Evolutionary conservation across 345 rosid species (phyloP).

Genomic region (Odontarrhena argentea): DNA sequence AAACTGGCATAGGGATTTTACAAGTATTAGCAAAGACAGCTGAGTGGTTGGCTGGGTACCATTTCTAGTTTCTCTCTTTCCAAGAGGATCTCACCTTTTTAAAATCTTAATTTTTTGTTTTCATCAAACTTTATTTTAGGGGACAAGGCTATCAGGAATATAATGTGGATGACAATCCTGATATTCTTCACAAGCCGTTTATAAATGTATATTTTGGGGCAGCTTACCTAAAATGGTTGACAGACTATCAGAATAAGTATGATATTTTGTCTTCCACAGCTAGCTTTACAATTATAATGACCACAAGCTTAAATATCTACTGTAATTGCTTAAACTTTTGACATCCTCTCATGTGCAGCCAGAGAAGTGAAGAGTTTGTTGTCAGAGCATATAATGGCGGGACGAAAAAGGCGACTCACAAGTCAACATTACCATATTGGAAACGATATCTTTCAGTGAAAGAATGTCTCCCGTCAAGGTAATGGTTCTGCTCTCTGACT

Average conservation of each 20-base stretch:
- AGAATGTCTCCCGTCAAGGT: constrained; percentile 80
- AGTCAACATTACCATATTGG: constrained; percentile 89
- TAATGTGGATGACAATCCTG: constrained; percentile 57
- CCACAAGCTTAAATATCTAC: background rate
- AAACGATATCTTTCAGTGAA: constrained; percentile 74
- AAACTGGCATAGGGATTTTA: constrained; percentile 71
- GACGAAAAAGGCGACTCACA: constrained; percentile 75
- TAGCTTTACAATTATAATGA: constrained; percentile 12
- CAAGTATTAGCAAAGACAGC: constrained; percentile 74
- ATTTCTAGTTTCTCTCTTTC: constrained; percentile 14
- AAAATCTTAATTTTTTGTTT: constrained; percentile 25
- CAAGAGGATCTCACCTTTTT: background rate
- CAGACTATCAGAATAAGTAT: constrained; percentile 69
- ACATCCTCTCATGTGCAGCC: constrained; percentile 51
- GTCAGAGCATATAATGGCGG: constrained; percentile 87
- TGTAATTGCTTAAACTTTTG: constrained; percentile 15
- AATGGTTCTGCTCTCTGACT: constrained; percentile 27
- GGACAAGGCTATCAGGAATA: constrained; percentile 65
- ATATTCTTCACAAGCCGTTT: constrained; percentile 77
- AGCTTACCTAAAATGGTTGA: constrained; percentile 83
- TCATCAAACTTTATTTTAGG: constrained; percentile 46
- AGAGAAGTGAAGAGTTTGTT: constrained; percentile 83
- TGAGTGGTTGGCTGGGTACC: constrained; percentile 71
- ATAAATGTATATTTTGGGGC: constrained; percentile 82
- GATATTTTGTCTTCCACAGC: constrained; percentile 19